These are phyloP conservation scores for Hanseniaspora opuntiae DNA, from an alignment of 805 yeast species.

Conservation along the genomic window DNA sequence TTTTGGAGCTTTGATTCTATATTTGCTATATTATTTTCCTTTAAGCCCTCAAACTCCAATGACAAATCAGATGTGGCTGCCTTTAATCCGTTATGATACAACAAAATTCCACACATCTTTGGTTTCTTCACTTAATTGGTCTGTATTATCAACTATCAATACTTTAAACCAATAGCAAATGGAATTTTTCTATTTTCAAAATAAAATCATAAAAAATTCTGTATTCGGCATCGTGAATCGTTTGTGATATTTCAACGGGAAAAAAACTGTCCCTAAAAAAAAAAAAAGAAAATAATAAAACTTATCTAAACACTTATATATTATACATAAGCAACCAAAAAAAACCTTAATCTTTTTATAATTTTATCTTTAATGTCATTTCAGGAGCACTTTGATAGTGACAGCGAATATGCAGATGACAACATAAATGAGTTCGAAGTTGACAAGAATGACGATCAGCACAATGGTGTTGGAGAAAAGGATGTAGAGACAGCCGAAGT, in stretches of 20 bases:
- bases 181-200: too few relatives aligned
- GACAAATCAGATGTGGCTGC: background rate
- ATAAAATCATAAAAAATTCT: too few relatives aligned
- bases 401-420: background rate
- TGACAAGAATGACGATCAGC: constrained; percentile 7
- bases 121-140: background rate
- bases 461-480: background rate
- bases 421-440: constrained; percentile 5
- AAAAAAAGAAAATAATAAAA: background rate
- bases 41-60: background rate
- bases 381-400: constrained; percentile 9
- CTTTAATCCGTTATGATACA: constrained; percentile 3
- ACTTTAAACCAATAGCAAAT: too few relatives aligned
- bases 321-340: background rate
- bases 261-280: background rate
- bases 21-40: constrained; percentile 1
- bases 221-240: too few relatives aligned
- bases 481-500: background rate
- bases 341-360: background rate
- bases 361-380: background rate
- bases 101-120: constrained; percentile 9
- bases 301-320: background rate
- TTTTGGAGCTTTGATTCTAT: background rate
- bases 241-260: background rate
- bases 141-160: background rate